Evolutionary conservation across 129 eudicot genomes (phyloP), one percentile per base, ranked within the genome.

Genomic region (Calendula officinalis): DNA sequence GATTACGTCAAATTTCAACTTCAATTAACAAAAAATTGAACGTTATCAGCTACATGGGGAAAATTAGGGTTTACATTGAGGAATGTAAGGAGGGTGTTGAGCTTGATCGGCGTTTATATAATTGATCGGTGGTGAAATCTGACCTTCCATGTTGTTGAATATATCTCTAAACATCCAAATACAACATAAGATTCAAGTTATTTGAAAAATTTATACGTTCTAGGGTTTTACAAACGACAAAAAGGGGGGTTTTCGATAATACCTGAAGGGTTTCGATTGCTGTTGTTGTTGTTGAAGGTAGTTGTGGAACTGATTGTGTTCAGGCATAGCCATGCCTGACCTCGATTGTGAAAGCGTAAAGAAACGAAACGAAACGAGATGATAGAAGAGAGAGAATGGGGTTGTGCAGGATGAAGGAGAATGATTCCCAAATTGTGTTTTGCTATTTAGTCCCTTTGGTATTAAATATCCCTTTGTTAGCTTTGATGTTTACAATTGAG

Each of bases 11-110:
- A 35, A 33, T 8, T 5, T 56, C 6, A 46, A 15, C 66, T 67
- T 22, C 30, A 22, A 22, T 22, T 22, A 22, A 22, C 30, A 1
- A 22, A 22, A 22, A 22, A 22, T 22, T 11, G 2, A 67, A 44
- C 40, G 3, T 64, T 14, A 13, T 13, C 5, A 16, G 5, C 1
- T 59, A 53, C 33, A 73, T 13, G 35, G 39, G 63, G 17, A 67
- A 57, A 35, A 43, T 66, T 54, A 56, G 50, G 61, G 52, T 33
- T 62, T 82, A 89, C 96, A 84, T 56, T 86, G 86, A 69, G 96
- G 92, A 50, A 88, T 80, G 54, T 84, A 88, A 10, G 96, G 96
- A 14, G 96, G 96, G 10, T 84, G 95, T 67, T 79, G 91, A 58
- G 85, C 70, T 60, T 82, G 80, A 77, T 78, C 81, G 64, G 69